Evolutionary conservation across 495 filamentous ascomycete genomes (phyloP), one percentile per base, ranked within the genome.

Genomic region (Aspergillus cristatus): DNA sequence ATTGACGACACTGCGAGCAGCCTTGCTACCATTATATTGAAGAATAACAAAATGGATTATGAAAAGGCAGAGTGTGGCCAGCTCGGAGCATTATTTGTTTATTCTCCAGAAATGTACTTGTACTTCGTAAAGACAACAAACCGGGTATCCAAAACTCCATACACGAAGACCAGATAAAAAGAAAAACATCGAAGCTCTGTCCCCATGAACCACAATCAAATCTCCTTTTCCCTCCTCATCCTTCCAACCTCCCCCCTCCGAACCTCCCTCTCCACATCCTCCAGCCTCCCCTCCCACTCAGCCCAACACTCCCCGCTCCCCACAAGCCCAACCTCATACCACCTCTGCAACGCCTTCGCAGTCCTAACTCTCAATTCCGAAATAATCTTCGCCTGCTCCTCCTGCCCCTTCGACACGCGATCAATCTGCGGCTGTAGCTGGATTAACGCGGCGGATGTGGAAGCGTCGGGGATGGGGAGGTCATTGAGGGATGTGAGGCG

Each of bases 401-500:
- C 57, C 60, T 96, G 88, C 17, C 65, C 62, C 15, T 68, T 61
- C 45, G 81, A 72, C 4, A 83, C 46, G n/a, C 66, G 72, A 35
- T 79, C 75, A 48, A 96, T 71, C 10, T 82, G 72, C 10, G 87
- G 86, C 15, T 77, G 64, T 1, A 94, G 65, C 14, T 75, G 64
- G 16, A 84, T 77, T 1, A 98, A 62, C 8, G 69, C 61, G 2
- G 79, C 68, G n/a, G 84, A 83, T 28, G 68, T 63, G 26, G 75
- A 62, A 0, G 84, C 68, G 28, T 82, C 73, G 2, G 89, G 86
- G 7, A 95, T 62, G 4, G 84, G 78, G 1, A 82, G 75, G 63
- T 94, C 87, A 20, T 74, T 70, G 13, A 89, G 76, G 1, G 83
- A 82, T n/a, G 80, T 82, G 6, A 94, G 74, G 7, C 79, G 79